phyloP scores from a whole-genome alignment of 768 basidiomycete species.

The Pleurotus platypus region DNA sequence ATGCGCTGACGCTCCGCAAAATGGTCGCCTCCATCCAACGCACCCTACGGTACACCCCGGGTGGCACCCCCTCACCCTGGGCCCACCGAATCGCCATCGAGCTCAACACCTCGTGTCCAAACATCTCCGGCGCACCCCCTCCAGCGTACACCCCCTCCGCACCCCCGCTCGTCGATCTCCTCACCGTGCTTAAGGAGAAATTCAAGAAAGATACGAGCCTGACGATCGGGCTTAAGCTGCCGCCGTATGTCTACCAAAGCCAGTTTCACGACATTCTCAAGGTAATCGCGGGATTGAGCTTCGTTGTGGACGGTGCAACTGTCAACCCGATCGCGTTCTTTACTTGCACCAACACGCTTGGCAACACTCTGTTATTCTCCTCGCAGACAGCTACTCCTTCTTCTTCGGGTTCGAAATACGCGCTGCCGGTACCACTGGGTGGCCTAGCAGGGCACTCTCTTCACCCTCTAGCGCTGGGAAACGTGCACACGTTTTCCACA shows the following conservation, averaged over 20 bases:
- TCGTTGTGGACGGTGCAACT: conserved; percentile 8
- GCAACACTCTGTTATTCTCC: conserved; percentile 59
- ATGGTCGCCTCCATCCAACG: conserved; percentile 62
- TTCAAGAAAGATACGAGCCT: conserved; percentile 49
- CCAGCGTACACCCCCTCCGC: conserved; percentile 55
- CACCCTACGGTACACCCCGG: conserved; percentile 40
- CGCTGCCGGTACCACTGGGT: conserved; percentile 62
- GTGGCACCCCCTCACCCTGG: conserved; percentile 19
- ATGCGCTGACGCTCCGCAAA: conserved; percentile 40
- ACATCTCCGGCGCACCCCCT: conserved; percentile 61
- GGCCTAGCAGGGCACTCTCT: conserved; percentile 77
- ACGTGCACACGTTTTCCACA: conserved; percentile 58
- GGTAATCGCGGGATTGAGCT: conserved; percentile 38
- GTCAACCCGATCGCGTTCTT: conserved; percentile 62
- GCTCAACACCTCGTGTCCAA: conserved; percentile 84
- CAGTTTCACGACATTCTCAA: conserved; percentile 58
- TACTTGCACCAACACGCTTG: conserved; percentile 80
- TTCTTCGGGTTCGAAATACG: conserved; percentile 31
- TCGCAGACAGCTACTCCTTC: conserved; percentile 38
- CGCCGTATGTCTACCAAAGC: conserved; percentile 63
- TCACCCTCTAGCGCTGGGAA: conserved; percentile 77
- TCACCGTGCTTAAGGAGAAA: conserved; percentile 49
- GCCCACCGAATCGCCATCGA: conserved; percentile 60
- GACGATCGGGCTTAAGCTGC: conserved; percentile 74
- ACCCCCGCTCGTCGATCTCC: conserved; percentile 44